These are phyloP conservation scores for Trifolium pratense DNA, from an alignment of 306 rosid species.

Conservation along the genomic window DNA sequence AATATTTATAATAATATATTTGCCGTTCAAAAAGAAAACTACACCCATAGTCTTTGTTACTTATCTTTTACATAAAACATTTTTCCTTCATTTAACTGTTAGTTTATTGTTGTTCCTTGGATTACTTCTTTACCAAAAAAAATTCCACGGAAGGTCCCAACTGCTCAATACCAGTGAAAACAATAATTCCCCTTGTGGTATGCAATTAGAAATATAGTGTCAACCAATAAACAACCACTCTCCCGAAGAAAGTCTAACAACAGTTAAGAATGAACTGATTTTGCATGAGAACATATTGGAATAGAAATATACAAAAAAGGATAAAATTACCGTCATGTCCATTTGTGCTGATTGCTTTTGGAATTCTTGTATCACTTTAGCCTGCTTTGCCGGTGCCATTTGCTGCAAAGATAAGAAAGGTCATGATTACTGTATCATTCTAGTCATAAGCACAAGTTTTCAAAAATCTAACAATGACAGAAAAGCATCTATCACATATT, in stretches of 20 bases:
- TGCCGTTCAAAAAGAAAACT: no score
- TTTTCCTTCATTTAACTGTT: not conserved
- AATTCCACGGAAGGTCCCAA: not conserved
- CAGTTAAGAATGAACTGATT: not conserved
- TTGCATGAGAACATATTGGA: slow-evolving; percentile 26
- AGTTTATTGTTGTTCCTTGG: slow-evolving; percentile 3
- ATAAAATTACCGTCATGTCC: slow-evolving; percentile 90
- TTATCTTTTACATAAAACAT: not conserved
- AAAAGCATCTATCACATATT: not conserved
- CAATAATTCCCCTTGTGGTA: not conserved
- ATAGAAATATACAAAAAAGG: slow-evolving; percentile 23
- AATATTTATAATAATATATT: no score
- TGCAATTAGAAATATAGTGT: not conserved
- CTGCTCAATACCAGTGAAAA: not conserved
- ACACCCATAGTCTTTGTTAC: not conserved
- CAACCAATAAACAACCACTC: not conserved
- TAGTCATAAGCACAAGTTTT: slow-evolving; percentile 8
- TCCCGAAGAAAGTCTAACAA: not conserved
- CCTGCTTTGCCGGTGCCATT: slow-evolving; percentile 97
- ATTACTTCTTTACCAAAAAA: not conserved
- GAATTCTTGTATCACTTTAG: slow-evolving; percentile 81
- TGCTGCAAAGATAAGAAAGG: slow-evolving; percentile 62
- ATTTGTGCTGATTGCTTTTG: slow-evolving; percentile 94
- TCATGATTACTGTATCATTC: slow-evolving; percentile 8
- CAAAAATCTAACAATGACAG: slow-evolving; percentile 8